Conservation (phyloP, 2,329 filamentous ascomycete genomes). For the Rhinocladiella mackenziei region DNA sequence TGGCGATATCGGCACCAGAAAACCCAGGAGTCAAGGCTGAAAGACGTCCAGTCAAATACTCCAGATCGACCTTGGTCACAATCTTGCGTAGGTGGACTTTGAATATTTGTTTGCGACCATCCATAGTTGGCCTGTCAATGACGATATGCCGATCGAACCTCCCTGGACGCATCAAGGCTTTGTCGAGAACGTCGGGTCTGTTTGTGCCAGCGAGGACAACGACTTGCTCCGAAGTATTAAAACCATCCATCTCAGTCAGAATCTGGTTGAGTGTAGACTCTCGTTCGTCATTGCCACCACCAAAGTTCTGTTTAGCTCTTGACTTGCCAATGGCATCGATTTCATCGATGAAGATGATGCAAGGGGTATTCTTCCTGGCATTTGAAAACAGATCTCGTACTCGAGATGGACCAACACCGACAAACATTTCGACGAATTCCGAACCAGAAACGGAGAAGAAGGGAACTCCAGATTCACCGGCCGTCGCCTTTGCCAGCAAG, state of each 20-base stretch:
- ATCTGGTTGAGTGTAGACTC: constrained; percentile 98
- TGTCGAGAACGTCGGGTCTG: constrained; percentile 87
- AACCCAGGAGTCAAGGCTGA: constrained; percentile 93
- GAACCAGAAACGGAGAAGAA: constrained; percentile 99
- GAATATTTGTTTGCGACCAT: constrained; percentile 94
- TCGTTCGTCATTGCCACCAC: constrained; percentile 92
- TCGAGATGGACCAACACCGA: constrained; percentile 92
- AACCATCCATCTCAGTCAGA: constrained; percentile 97
- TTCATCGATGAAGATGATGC: constrained; percentile 99
- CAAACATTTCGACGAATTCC: constrained; percentile 99
- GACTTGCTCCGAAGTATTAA: constrained; percentile 94
- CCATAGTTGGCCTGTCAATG: constrained; percentile 95
- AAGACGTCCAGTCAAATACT: constrained; percentile 81
- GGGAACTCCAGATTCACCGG: constrained; percentile 91
- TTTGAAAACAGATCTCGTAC: constrained; percentile 93
- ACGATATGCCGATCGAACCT: constrained; percentile 95
- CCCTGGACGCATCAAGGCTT: constrained; percentile 91
- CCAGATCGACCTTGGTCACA: constrained; percentile 83
- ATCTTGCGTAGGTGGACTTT: constrained; percentile 91
- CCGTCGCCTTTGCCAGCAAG: constrained; percentile 91
- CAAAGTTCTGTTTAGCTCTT: constrained; percentile 74
- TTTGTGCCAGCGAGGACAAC: constrained; percentile 97
- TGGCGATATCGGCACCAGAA: constrained; percentile 95
- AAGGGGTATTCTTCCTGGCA: constrained; percentile 91
- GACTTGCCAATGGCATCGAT: constrained; percentile 97